phyloP scores from a whole-genome alignment of 1,139 yeast species.

The Ogataea hybrid region DNA sequence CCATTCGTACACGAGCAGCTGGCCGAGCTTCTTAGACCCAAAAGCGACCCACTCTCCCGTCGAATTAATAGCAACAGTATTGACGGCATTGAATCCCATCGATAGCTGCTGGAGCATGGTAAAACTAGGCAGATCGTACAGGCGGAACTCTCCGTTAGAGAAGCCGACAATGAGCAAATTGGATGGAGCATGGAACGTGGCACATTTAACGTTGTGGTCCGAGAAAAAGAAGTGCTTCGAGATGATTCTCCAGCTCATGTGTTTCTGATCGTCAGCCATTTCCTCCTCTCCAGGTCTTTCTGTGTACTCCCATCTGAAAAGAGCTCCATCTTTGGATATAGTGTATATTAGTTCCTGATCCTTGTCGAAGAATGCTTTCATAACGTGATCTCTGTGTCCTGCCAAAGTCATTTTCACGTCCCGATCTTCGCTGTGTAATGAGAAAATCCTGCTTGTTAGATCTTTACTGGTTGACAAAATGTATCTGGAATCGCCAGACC shows the following conservation, averaged over 20 bases:
- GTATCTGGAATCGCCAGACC: conserved; percentile 92
- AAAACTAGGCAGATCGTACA: conserved; percentile 84
- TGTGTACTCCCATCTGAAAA: conserved; percentile 86
- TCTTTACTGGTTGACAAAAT: conserved; percentile 86
- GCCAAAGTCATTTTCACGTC: conserved; percentile 83
- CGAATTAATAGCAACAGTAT: conserved; percentile 72
- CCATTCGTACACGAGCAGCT: conserved; percentile 96
- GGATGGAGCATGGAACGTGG: conserved; percentile 73
- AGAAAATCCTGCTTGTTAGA: conserved; percentile 84
- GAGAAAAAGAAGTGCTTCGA: conserved; percentile 73
- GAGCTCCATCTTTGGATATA: conserved; percentile 91
- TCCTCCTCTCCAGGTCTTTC: conserved; percentile 44
- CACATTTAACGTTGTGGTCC: conserved; percentile 73
- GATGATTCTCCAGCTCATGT: conserved; percentile 75
- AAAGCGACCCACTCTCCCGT: conserved; percentile 98
- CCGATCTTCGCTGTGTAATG: conserved; percentile 70
- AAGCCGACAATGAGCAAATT: conserved; percentile 88
- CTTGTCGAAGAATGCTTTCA: conserved; percentile 80
- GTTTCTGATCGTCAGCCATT: conserved; percentile 37
- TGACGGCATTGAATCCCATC: conserved; percentile 90
- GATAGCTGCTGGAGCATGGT: conserved; percentile 79
- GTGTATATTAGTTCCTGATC: conserved; percentile 90
- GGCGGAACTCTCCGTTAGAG: conserved; percentile 82
- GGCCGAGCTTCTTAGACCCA: conserved; percentile 92
- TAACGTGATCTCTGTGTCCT: conserved; percentile 89